Conservation (phyloP, 805 yeast genomes). For the Wickerhamiella nectarea region DNA sequence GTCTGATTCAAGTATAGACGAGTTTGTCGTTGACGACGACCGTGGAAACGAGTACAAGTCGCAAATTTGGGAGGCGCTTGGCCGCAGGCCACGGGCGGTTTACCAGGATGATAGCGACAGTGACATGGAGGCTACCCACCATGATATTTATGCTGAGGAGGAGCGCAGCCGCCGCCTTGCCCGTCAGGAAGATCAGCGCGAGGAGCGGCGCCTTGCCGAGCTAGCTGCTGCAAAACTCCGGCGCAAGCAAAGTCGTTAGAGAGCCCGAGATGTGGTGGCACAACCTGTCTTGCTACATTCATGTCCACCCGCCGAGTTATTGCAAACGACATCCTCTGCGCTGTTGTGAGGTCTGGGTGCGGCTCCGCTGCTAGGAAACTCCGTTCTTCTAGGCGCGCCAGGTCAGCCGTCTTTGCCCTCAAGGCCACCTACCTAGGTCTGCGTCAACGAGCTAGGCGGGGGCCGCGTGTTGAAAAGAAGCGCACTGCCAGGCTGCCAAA, state of each 20-base stretch:
- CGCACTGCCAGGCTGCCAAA: too few relatives aligned
- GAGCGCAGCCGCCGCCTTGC: conserved; percentile 53
- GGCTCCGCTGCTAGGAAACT: too few relatives aligned
- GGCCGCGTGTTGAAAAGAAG: too few relatives aligned
- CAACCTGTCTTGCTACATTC: too few relatives aligned
- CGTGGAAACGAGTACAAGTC: conserved; percentile 54
- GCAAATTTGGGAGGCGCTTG: conserved; percentile 82
- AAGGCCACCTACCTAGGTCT: too few relatives aligned
- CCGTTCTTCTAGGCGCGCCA: too few relatives aligned
- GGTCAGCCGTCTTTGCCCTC: too few relatives aligned
- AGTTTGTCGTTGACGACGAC: conserved; percentile 45
- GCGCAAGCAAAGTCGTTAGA: conserved; percentile 3
- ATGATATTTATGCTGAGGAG: conserved; percentile 78
- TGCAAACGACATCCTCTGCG: too few relatives aligned
- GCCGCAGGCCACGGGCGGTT: conserved; percentile 36
- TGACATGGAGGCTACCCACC: conserved; percentile 92
- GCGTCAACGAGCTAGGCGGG: too few relatives aligned
- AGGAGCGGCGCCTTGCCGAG: conserved; percentile 37
- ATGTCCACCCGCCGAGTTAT: neutral
- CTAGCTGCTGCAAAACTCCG: conserved; percentile 33
- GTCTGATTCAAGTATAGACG: conserved; percentile 38
- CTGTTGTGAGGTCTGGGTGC: too few relatives aligned
- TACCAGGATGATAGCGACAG: conserved; percentile 34
- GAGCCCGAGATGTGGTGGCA: too few relatives aligned
- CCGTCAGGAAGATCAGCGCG: conserved; percentile 59